These are phyloP conservation scores for Fusarium concolor DNA, from an alignment of 2,329 filamentous ascomycete genomes.

Conservation along the genomic window DNA sequence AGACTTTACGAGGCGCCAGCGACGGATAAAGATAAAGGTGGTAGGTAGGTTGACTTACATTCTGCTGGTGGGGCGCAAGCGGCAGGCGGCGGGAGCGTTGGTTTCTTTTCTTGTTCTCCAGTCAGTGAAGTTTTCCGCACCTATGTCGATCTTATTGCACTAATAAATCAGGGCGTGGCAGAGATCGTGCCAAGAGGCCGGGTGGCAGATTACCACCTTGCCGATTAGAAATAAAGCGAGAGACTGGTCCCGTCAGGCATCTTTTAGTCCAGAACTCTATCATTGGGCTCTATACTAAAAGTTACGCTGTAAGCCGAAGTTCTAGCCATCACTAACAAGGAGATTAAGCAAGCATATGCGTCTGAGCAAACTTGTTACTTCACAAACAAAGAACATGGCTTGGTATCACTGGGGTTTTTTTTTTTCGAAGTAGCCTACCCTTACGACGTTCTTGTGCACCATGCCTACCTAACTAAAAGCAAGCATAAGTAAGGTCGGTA, in stretches of 20 bases:
- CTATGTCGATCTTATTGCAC: not conserved
- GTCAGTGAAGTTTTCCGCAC: not conserved
- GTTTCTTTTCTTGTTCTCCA: not conserved
- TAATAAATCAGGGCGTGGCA: conserved; percentile 2
- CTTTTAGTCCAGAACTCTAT: conserved; percentile 7
- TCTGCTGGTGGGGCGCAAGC: conserved; percentile 25
- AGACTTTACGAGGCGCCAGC: conserved; percentile 24
- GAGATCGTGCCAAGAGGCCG: conserved; percentile 30
- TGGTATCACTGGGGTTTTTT: not conserved
- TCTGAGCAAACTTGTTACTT: not conserved
- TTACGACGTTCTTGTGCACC: not conserved
- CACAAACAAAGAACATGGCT: conserved; percentile 17
- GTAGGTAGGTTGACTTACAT: conserved; percentile 6
- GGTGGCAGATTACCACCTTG: conserved; percentile 24
- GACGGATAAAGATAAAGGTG: not conserved
- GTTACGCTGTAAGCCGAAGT: not conserved
- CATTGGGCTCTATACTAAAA: conserved; percentile 2
- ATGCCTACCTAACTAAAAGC: conserved; percentile 1
- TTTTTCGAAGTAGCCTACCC: not conserved
- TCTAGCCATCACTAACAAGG: not conserved
- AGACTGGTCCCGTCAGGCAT: not conserved
- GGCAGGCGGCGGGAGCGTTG: not conserved
- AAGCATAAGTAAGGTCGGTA: not conserved
- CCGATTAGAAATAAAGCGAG: not conserved
- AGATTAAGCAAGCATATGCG: not conserved